Evolutionary conservation across 257 asterid genomes (phyloP).

Genomic region (Solanum acaule): DNA sequence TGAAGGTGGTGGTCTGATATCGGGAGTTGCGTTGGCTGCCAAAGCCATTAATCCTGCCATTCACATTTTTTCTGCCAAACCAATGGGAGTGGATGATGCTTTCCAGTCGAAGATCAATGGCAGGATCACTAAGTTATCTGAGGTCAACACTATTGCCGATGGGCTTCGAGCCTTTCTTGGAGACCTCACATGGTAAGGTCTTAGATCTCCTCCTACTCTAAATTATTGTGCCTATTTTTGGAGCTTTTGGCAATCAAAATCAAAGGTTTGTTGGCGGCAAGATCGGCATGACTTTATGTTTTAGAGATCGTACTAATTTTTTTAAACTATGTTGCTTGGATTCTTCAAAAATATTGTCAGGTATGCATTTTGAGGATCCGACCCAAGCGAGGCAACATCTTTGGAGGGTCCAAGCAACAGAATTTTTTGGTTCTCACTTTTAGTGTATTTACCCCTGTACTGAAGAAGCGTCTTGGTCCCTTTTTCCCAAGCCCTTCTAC

Average conservation of each 20-base stretch:
- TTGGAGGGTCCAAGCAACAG: not conserved
- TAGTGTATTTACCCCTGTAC: not conserved
- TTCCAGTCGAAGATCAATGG: slow-evolving; percentile 66
- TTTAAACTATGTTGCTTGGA: not conserved
- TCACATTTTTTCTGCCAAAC: slow-evolving; percentile 72
- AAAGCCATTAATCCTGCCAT: slow-evolving; percentile 67
- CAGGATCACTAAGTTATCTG: slow-evolving; percentile 46
- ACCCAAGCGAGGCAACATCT: not conserved
- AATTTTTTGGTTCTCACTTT: not conserved
- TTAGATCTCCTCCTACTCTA: not conserved
- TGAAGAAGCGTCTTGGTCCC: not conserved
- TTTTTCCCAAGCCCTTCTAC: not conserved
- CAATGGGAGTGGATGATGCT: slow-evolving; percentile 86
- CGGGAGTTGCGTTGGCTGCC: slow-evolving; percentile 89
- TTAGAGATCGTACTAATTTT: not conserved
- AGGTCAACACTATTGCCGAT: slow-evolving; percentile 75
- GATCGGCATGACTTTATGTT: not conserved
- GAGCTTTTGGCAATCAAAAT: not conserved
- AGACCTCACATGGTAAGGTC: slow-evolving; percentile 69
- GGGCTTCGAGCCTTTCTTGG: slow-evolving; percentile 93
- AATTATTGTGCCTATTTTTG: not conserved
- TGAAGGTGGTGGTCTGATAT: slow-evolving; percentile 85
- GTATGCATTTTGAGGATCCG: not conserved
- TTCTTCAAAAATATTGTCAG: not conserved
- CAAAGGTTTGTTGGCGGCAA: not conserved